Conservation (phyloP, 768 basidiomycete genomes). For the Candolleomyces aberdarensis region DNA sequence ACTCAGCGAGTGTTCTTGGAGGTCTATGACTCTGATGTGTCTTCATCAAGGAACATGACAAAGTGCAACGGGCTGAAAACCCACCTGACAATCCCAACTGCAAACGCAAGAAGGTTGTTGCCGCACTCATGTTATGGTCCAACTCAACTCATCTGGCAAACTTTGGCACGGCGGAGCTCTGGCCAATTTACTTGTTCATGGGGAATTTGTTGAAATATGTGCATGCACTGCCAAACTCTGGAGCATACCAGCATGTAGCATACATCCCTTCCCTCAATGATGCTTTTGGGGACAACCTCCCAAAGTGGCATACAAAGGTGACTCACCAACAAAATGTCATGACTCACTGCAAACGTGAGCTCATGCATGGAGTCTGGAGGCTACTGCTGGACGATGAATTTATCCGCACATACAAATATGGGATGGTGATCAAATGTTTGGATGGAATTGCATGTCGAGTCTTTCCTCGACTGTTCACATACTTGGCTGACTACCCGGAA, state of each 20-base stretch:
- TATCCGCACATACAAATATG: background rate
- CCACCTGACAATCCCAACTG: constrained; percentile 19
- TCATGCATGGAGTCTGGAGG: constrained; percentile 7
- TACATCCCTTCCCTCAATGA: constrained; percentile 17
- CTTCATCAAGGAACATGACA: constrained; percentile 24
- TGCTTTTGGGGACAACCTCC: constrained; percentile 5
- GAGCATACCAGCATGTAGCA: constrained; percentile 15
- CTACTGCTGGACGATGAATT: constrained; percentile 1
- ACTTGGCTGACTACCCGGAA: constrained; percentile 5
- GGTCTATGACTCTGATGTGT: constrained; percentile 27
- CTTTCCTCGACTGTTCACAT: constrained; percentile 2
- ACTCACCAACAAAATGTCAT: background rate
- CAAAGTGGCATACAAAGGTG: background rate
- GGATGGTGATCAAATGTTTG: background rate
- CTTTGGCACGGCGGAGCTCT: constrained; percentile 16
- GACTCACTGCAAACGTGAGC: constrained; percentile 4
- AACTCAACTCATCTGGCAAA: constrained; percentile 16
- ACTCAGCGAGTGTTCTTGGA: constrained; percentile 22
- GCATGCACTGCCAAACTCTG: constrained; percentile 10
- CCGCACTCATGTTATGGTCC: constrained; percentile 25
- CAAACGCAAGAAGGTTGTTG: constrained; percentile 16
- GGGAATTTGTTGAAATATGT: constrained; percentile 17
- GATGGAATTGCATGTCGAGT: background rate
- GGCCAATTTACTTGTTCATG: constrained; percentile 17
- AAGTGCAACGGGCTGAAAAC: constrained; percentile 14